Evolutionary conservation across 2,329 filamentous ascomycete species (phyloP).

Genomic region (Pestalotiopsis sp.): DNA sequence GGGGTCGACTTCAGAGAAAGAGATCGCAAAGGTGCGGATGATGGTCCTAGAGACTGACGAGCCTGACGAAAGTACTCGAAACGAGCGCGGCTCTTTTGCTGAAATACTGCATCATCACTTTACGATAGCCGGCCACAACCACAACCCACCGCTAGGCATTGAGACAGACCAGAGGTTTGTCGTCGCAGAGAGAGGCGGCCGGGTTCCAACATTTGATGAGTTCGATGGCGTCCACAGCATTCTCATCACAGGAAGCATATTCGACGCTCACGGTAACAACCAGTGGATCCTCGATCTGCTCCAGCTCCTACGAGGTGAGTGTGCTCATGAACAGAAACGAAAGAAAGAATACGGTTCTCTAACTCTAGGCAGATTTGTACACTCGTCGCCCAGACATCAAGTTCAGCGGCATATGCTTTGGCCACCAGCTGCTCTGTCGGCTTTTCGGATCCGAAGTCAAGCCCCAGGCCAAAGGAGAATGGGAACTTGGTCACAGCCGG

Average conservation of each 20-base stretch:
- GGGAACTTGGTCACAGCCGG: slow-evolving; percentile 72
- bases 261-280: slow-evolving; percentile 70
- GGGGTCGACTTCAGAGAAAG: not conserved
- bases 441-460: slow-evolving; percentile 71
- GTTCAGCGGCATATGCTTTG: slow-evolving; percentile 78
- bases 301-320: slow-evolving; percentile 49
- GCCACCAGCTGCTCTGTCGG: slow-evolving; percentile 77
- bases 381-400: slow-evolving; percentile 50
- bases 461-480: slow-evolving; percentile 63
- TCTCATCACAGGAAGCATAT: slow-evolving; percentile 71
- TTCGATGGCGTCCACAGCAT: slow-evolving; percentile 71
- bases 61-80: slow-evolving; percentile 52
- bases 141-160: slow-evolving; percentile 56
- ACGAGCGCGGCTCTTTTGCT: slow-evolving; percentile 54
- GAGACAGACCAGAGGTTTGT: slow-evolving; percentile 59
- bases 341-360: not conserved
- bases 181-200: slow-evolving; percentile 49
- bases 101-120: slow-evolving; percentile 56
- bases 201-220: slow-evolving; percentile 48
- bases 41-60: slow-evolving; percentile 63
- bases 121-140: slow-evolving; percentile 49
- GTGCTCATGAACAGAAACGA: not conserved
- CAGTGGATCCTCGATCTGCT: slow-evolving; percentile 76
- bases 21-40: slow-evolving; percentile 28
- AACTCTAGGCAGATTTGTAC: slow-evolving; percentile 47